Evolutionary conservation across 306 rosid species (phyloP), one percentile per base, ranked within the genome.

Genomic region (Alnus rubra): DNA sequence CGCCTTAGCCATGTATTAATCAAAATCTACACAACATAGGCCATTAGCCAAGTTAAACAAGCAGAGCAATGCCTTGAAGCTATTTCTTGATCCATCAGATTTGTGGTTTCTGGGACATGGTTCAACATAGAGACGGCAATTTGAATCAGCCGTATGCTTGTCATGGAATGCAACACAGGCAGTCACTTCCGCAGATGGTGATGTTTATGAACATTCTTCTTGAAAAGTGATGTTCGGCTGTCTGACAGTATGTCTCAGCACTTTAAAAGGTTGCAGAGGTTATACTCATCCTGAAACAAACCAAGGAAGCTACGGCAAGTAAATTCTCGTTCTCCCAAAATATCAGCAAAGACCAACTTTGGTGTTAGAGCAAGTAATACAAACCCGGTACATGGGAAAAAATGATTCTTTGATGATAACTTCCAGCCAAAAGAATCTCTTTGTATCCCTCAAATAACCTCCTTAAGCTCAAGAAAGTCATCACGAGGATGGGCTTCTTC

Each of bases 401-500:
- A n/a, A 56, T 4, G 33, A 65, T 35, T 56, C 75, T 53, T 71
- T 7, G 52, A 63, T 47, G 33, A 75, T 30, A 13, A 60, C 54
- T 55, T 72, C 65, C 56, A 9, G 74, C 51, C 19, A 31, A 62
- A 69, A 44, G 65, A 68, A 68, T 74, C 74, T 71, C 64, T 77
- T 5, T 35, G 78, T 81, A 78, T 82, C 70, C 73, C 79, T 89
- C 74, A 81, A 64, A 81, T 44, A 54, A 84, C 88, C 89, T 93
- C 99, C 88, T 93, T 91, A 54, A 96, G 86, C 73, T 76, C 83
- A 76, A 96, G 81, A 52, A 88, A 52, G 59, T 92, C 98, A 83
- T 91, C 99, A 50, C 97, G 98, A 5, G 98, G 97, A 88, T 90
- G 90, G 81, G 97, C 89, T 76, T 89, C 90, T 79, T 88, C 98